phyloP scores from a whole-genome alignment of 2,329 filamentous ascomycete genomes.

The Neospermospora avenae region DNA sequence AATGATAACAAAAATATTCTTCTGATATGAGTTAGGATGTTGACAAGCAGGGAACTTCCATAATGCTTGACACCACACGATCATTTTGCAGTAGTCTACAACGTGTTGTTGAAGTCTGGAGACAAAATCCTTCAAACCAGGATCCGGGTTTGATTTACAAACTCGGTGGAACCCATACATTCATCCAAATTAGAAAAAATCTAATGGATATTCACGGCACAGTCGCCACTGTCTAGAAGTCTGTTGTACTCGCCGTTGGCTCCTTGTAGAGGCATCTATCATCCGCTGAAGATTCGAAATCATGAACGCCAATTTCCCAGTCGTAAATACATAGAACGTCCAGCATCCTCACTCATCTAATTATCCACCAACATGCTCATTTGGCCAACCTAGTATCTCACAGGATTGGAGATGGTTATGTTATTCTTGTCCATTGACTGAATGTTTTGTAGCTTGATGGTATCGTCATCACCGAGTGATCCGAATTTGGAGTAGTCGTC shows the following conservation, averaged over 20 bases:
- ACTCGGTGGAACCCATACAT: background rate
- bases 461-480: slow-evolving; percentile 6
- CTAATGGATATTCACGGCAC: background rate
- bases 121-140: no score
- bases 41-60: background rate
- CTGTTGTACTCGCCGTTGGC: background rate
- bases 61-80: background rate
- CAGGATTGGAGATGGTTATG: background rate
- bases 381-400: background rate
- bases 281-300: background rate
- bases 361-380: background rate
- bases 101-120: no score
- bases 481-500: slow-evolving; percentile 10
- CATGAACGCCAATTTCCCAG: background rate
- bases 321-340: slow-evolving; percentile 3
- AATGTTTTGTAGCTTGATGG: slow-evolving; percentile 3
- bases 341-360: slow-evolving; percentile 1
- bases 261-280: background rate
- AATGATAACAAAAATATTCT: slow-evolving; percentile 2
- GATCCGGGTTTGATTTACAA: no score
- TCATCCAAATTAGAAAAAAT: background rate
- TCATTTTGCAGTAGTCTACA: no score
- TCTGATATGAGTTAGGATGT: background rate
- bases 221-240: background rate
- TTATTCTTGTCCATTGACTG: slow-evolving; percentile 1